Evolutionary conservation across 2,329 filamentous ascomycete genomes (phyloP).

Genomic region (Akanthomyces muscarius): DNA sequence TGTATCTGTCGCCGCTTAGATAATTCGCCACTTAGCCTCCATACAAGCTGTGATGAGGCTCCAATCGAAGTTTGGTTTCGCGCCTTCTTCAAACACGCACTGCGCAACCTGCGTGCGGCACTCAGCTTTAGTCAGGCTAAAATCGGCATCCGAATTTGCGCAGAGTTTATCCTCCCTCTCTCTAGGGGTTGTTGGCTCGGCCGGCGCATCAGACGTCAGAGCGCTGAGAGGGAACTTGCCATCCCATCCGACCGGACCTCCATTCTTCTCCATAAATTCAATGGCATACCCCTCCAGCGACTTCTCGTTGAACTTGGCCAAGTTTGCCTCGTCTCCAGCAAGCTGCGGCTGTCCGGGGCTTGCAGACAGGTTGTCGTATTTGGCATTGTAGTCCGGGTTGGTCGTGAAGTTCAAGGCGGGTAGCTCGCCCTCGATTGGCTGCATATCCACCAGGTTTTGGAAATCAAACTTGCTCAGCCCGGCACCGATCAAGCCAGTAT

Average conservation of each 20-base stretch:
- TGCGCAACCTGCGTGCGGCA: background rate
- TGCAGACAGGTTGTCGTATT: background rate
- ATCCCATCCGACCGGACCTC: background rate
- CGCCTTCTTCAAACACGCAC: background rate
- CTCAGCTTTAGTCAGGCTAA: background rate
- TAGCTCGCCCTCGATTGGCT: background rate
- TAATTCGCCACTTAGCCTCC: background rate
- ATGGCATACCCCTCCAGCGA: background rate
- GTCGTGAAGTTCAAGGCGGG: background rate
- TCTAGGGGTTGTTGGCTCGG: background rate
- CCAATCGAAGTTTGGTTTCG: background rate
- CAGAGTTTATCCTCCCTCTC: background rate
- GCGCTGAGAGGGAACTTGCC: background rate
- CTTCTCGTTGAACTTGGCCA: background rate
- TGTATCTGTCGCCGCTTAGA: background rate
- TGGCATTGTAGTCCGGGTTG: background rate
- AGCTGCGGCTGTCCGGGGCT: constrained; percentile 8
- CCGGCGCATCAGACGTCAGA: background rate
- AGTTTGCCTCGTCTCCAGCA: background rate
- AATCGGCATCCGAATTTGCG: background rate
- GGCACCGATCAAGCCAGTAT: background rate
- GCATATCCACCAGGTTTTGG: background rate
- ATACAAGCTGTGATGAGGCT: background rate
- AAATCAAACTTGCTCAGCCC: background rate
- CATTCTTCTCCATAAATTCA: constrained; percentile 7